Evolutionary conservation across 2,329 filamentous ascomycete species (phyloP).

Genomic region (Colletotrichum sp.): DNA sequence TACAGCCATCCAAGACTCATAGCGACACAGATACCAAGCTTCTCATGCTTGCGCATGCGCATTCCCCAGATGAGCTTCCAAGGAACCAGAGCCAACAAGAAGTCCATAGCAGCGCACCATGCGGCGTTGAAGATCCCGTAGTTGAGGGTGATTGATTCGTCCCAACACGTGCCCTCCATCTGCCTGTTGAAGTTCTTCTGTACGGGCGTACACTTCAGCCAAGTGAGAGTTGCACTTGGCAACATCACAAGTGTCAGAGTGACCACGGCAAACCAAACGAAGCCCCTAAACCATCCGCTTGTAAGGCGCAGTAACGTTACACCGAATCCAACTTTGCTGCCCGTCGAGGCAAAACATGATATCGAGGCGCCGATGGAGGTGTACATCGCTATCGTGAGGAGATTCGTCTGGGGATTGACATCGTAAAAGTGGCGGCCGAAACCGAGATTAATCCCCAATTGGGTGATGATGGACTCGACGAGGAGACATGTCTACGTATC

Average conservation of each 20-base stretch:
- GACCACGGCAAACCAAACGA: constrained; percentile 31
- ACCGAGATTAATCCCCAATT: constrained; percentile 19
- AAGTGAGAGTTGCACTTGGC: constrained; percentile 25
- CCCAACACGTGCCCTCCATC: constrained; percentile 25
- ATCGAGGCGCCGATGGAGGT: constrained; percentile 10
- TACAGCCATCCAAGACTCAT: constrained; percentile 27
- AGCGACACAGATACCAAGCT: constrained; percentile 31
- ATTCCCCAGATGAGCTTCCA: constrained; percentile 34
- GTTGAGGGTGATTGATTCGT: constrained; percentile 2
- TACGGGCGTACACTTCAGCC: constrained; percentile 28
- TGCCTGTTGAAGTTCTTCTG: constrained; percentile 26
- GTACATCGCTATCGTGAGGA: constrained; percentile 5
- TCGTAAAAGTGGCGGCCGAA: constrained; percentile 23
- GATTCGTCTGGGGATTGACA: not conserved
- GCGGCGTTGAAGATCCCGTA: constrained; percentile 14
- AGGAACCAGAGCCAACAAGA: constrained; percentile 30
- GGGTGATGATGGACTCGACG: constrained; percentile 16
- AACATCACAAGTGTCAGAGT: constrained; percentile 24
- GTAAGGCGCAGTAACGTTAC: constrained; percentile 32
- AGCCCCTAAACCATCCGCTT: constrained; percentile 22
- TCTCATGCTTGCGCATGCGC: constrained; percentile 32
- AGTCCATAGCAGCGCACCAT: constrained; percentile 26
- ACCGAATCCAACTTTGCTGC: constrained; percentile 31
- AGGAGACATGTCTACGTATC: not conserved
- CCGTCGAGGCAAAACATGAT: constrained; percentile 14